Percentiles rank a stretch among this genome's conserved stretches.
These are phyloP conservation scores for Penicillium dipodomyicola DNA, from an alignment of 495 filamentous ascomycete genomes.

Conservation along the genomic window DNA sequence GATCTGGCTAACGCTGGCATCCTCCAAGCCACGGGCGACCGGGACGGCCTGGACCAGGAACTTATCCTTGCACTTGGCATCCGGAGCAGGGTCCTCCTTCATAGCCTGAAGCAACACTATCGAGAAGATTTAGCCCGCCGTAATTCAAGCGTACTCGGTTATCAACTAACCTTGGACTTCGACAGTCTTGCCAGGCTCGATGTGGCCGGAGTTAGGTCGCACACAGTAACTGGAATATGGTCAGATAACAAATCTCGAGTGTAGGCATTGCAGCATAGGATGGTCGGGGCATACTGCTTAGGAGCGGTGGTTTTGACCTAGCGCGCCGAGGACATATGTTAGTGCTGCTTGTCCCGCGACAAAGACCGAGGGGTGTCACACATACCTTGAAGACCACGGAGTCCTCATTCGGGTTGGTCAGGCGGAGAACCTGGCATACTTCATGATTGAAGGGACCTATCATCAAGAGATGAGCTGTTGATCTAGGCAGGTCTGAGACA, in stretches of 20 bases:
- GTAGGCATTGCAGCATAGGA: background rate
- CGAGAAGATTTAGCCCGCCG: slow-evolving; percentile 16
- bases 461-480: slow-evolving; percentile 21
- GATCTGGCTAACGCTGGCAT: slow-evolving; percentile 71
- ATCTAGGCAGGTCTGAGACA: slow-evolving; percentile 2
- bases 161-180: slow-evolving; percentile 79
- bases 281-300: slow-evolving; percentile 76
- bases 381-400: slow-evolving; percentile 94
- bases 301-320: slow-evolving; percentile 99
- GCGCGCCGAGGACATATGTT: slow-evolving; percentile 15
- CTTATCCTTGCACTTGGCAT: slow-evolving; percentile 93
- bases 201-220: slow-evolving; percentile 92
- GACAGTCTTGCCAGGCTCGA: slow-evolving; percentile 81
- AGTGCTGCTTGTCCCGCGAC: slow-evolving; percentile 19
- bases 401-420: slow-evolving; percentile 73
- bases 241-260: slow-evolving; percentile 23
- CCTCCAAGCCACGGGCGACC: slow-evolving; percentile 81
- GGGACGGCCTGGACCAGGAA: slow-evolving; percentile 94
- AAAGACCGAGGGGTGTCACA: slow-evolving; percentile 9
- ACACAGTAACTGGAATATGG: slow-evolving; percentile 80
- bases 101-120: slow-evolving; percentile 93
- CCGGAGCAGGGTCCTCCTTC: slow-evolving; percentile 86
- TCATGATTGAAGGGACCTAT: slow-evolving; percentile 90
- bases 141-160: background rate
- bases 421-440: slow-evolving; percentile 77